Base-by-base conservation (phyloP, 495 filamentous ascomycete genomes). In the Penicillium odoratum region DNA sequence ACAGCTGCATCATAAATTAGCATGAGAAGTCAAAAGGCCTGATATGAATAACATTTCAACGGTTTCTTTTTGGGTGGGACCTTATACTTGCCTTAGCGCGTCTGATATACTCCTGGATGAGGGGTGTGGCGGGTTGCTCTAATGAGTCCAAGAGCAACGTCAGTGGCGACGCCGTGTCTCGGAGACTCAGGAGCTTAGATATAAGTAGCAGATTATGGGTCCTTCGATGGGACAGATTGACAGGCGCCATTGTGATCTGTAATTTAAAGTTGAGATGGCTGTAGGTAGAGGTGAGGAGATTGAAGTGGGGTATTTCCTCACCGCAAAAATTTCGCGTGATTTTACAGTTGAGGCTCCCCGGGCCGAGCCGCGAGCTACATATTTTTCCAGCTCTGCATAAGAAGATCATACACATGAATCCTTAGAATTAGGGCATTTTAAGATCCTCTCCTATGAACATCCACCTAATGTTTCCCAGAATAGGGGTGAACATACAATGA, bases 201-300 rank as follows among this genome's bases (percentile, higher is more conserved):
- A 97, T 85, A 2, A 97, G 75, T 6, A 97, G 85, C 46, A 96
- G 71, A 73, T 91, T 93, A 73, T 97, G 93, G 26, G 90, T 89
- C 47, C 91, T 83, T 7, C 89, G 82, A 64, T 94, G 89, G 26
- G 84, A 81, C 43, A 87, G 69, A 16, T 69, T 77, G 53, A 65
- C 56, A 6, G 72, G 69, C 15, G 69, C 70, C 75, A 78, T 78
- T 26, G 42, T 53, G 16, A 38, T 55, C 15, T 55, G 38, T 7
- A 18, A 26, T 33, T 28, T 51, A 45, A 29, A 25, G 31, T 26
- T 56, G 28, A n/a, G 11, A 16, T 51, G 13, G 53, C 36, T 50
- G 40, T 16, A 54, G 53, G 44, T 29, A 43, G 42, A 38, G 38
- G 45, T 56, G 53, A 54, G 4, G 59, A 64, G 43, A 46, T 48